Base-by-base conservation (phyloP, 352 stramenopile species). In the Peronospora belbahrii region DNA sequence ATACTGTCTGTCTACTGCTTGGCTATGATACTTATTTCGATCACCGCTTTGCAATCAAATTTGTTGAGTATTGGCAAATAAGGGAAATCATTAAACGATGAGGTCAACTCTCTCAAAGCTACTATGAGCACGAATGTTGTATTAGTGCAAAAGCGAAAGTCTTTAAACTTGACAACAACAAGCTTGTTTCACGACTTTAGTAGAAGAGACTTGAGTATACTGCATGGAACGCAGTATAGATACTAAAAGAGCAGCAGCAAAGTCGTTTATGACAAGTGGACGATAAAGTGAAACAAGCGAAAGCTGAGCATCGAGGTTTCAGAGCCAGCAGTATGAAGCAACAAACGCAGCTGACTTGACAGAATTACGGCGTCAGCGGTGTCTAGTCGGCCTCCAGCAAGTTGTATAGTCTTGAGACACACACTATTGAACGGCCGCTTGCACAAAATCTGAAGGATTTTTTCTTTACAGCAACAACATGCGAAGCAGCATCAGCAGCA, bases 191-290 rank as follows among this genome's bases (percentile, higher is more conserved):
- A 20, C 68, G 60, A 31, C 48, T 82, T 13, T 89, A 74, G 77
- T 89, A 68, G 67, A 68, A 84, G n/a, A n/a, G n/a, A 33, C 56
- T 89, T 0, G 67, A 83, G 20, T 85, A 84, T 42, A 67, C 55
- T 0, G 69, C 69, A 5, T 42, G 49, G n/a, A 48, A 34, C 42
- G 48, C 15, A n/a, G 41, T 71, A 43, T 47, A 67, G 38, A 38
- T 50, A 2, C 10, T 50, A 7, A 37, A 56, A 27, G 24, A 46
- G 4, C 35, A 44, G 0, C 32, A 54, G 30, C 38, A 47, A 35
- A 6, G n/a, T 40, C 18, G 22, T 27, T 24, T 17, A 10, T 8
- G 11, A 1, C 34, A 48, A 39, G 2, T 4, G 28, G 5, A 6
- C 2, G 19, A 37, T 3, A 20, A 23, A 28, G 7, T 17, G 2